phyloP scores from a whole-genome alignment of 768 basidiomycete genomes.

The Lyophyllum decastes region DNA sequence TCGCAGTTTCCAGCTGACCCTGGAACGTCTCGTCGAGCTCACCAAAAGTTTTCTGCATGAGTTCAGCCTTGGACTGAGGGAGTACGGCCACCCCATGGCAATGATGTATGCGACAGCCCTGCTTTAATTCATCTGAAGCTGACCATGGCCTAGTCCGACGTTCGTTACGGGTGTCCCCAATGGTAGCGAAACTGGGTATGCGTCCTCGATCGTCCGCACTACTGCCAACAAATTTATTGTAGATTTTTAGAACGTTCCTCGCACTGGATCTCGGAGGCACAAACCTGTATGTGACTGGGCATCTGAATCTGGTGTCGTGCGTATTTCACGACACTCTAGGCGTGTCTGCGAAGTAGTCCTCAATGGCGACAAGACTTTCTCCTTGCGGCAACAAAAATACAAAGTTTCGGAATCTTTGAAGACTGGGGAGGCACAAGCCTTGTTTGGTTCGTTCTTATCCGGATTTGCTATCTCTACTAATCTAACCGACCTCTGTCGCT shows the following conservation, averaged over 20 bases:
- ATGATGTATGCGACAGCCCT: conserved; percentile 71
- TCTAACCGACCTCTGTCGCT: neutral
- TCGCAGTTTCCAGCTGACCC: conserved; percentile 67
- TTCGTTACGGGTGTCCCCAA: conserved; percentile 96
- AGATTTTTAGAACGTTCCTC: conserved; percentile 76
- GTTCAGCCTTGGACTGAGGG: conserved; percentile 68
- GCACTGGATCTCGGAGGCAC: conserved; percentile 97
- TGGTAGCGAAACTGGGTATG: conserved; percentile 91
- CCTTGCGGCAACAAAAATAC: conserved; percentile 93
- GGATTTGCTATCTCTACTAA: conserved; percentile 4
- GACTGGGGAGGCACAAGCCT: conserved; percentile 81
- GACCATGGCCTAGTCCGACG: conserved; percentile 62
- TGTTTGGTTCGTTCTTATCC: conserved; percentile 67
- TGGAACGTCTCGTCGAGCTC: conserved; percentile 65
- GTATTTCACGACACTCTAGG: conserved; percentile 43
- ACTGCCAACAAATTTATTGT: conserved; percentile 1
- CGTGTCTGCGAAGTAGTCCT: conserved; percentile 94
- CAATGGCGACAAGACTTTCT: conserved; percentile 88
- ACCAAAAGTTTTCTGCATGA: conserved; percentile 81
- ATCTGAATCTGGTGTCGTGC: neutral
- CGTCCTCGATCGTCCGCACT: neutral
- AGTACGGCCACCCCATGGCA: conserved; percentile 82
- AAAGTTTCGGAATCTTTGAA: conserved; percentile 93
- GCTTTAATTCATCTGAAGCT: conserved; percentile 7
- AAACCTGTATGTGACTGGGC: conserved; percentile 70